These are phyloP conservation scores for Trametes meyenii DNA, from an alignment of 768 basidiomycete genomes.

Conservation along the genomic window DNA sequence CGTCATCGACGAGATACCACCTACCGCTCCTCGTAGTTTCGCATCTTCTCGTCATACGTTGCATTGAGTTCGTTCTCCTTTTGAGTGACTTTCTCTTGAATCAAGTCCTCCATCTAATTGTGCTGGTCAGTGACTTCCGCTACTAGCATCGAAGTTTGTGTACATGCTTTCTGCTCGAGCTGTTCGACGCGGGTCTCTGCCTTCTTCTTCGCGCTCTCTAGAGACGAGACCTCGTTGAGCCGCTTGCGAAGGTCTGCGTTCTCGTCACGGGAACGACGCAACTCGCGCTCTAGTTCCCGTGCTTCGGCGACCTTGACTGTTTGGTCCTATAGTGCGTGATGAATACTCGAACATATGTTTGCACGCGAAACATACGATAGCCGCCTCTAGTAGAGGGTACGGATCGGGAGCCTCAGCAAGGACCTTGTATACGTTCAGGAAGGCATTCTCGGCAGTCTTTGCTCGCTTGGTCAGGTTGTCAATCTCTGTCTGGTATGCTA, in stretches of 20 bases:
- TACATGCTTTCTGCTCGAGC: conserved; percentile 77
- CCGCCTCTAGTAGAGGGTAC: conserved; percentile 93
- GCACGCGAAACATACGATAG: conserved; percentile 61
- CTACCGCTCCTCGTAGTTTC: conserved; percentile 95
- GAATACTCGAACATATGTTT: not conserved
- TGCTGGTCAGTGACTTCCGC: not conserved
- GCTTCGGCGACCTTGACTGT: conserved; percentile 89
- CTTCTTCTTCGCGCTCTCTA: conserved; percentile 78
- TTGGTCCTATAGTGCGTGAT: conserved; percentile 67
- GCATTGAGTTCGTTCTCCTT: conserved; percentile 98
- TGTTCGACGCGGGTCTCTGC: conserved; percentile 72
- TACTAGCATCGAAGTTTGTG: not conserved
- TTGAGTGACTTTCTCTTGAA: conserved; percentile 83
- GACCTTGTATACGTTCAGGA: conserved; percentile 95
- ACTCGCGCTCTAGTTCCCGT: conserved; percentile 70
- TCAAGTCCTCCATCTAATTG: conserved; percentile 90
- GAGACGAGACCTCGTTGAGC: conserved; percentile 59
- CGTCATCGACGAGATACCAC: conserved; percentile 25
- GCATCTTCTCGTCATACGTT: conserved; percentile 92
- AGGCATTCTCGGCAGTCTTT: conserved; percentile 91
- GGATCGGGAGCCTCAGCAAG: conserved; percentile 97
- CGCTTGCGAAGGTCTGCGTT: conserved; percentile 78
- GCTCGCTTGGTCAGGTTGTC: conserved; percentile 93
- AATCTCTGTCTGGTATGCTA: conserved; percentile 96
- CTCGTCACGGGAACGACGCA: conserved; percentile 76